Evolutionary conservation across 169 alveolate genomes (phyloP).

Genomic region (Babesia microti): DNA sequence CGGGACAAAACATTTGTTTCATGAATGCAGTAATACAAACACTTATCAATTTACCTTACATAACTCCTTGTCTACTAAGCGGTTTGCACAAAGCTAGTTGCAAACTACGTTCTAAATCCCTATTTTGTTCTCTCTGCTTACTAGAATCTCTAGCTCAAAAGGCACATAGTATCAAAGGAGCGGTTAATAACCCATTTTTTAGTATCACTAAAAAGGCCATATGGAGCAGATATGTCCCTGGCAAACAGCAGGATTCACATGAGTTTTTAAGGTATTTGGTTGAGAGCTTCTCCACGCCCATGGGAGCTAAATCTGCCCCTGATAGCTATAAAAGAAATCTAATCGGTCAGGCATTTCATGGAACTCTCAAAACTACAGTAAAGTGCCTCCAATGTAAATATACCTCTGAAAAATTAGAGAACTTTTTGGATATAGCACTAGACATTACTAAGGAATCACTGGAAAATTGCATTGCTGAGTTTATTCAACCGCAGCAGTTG

Average conservation of each 20-base stretch:
- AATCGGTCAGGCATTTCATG: conserved; percentile 30
- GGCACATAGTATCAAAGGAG: conserved; percentile 16
- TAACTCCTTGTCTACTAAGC: conserved; percentile 44
- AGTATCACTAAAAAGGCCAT: conserved; percentile 44
- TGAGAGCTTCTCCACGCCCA: conserved; percentile 28
- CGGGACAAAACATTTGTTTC: conserved; percentile 59
- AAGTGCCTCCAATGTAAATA: conserved; percentile 33
- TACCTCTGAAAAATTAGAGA: conserved; percentile 54
- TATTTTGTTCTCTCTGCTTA: conserved; percentile 48
- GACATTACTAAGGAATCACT: conserved; percentile 45
- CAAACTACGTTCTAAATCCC: conserved; percentile 20
- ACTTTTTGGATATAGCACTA: conserved; percentile 51
- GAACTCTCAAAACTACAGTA: conserved; percentile 21
- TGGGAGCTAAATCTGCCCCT: conserved; percentile 11
- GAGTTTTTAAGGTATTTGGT: conserved; percentile 49
- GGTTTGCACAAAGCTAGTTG: conserved; percentile 41
- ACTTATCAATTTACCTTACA: conserved; percentile 47
- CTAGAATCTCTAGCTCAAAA: conserved; percentile 40
- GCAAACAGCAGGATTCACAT: conserved; percentile 56
- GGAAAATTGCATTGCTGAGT: conserved; percentile 34
- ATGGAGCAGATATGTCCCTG: conserved; percentile 45
- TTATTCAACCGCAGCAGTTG: conserved; percentile 32
- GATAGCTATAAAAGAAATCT: conserved; percentile 22
- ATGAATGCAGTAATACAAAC: conserved; percentile 58
- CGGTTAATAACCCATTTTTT: conserved; percentile 37